These are phyloP conservation scores for Plasmodium malariae DNA, from an alignment of 169 alveolate genomes.

Conservation along the genomic window DNA sequence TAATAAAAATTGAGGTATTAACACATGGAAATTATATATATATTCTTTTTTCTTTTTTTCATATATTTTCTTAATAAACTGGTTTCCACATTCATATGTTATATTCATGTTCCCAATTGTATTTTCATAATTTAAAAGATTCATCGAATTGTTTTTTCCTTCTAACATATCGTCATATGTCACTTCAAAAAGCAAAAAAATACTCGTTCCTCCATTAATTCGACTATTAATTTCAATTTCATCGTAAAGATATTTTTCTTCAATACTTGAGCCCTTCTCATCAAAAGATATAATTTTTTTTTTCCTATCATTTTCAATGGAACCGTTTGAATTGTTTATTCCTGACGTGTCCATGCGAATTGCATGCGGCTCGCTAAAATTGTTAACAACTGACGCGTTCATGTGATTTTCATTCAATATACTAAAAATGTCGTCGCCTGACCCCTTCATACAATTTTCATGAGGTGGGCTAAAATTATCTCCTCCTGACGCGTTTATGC, in stretches of 20 bases:
- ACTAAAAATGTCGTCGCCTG: too few relatives aligned
- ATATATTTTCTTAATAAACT: not conserved
- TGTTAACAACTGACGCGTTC: not conserved
- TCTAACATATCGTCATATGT: constrained; percentile 1
- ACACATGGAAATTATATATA: constrained; percentile 22
- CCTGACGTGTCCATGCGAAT: too few relatives aligned
- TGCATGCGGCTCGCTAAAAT: constrained; percentile 19
- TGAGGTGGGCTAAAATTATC: too few relatives aligned
- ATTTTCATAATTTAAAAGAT: constrained; percentile 20
- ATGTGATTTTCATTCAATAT: too few relatives aligned
- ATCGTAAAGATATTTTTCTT: constrained; percentile 30
- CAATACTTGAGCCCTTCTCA: not conserved
- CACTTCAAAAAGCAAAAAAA: constrained; percentile 65
- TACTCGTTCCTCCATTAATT: constrained; percentile 41
- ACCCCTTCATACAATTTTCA: too few relatives aligned
- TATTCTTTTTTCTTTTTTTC: constrained; percentile 1
- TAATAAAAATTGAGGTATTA: constrained; percentile 44
- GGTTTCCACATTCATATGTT: constrained; percentile 31
- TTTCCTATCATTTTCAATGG: too few relatives aligned
- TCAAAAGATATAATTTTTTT: not conserved
- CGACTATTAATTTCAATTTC: constrained; percentile 48
- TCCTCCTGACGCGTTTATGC: too few relatives aligned
- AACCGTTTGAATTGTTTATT: constrained; percentile 1
- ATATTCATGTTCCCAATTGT: constrained; percentile 30
- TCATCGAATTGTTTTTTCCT: not conserved